A percentile compares a stretch with the other conserved stretches of the same genome.
phyloP scores from a whole-genome alignment of 1,139 yeast species.

The Entelexis sorbosivorans region DNA sequence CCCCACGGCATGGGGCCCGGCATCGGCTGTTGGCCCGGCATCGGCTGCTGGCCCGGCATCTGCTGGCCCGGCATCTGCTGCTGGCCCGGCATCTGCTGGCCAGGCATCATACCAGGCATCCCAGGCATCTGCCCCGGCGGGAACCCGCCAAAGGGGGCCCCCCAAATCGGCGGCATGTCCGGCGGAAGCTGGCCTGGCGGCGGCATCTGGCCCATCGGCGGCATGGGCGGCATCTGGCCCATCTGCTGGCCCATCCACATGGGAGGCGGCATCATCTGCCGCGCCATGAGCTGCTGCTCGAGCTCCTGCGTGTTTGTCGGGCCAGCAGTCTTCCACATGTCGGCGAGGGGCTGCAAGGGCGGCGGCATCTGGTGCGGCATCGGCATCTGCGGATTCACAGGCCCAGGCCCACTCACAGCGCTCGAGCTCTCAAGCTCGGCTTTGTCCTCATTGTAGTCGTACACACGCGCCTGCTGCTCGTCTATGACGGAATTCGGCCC shows the following conservation, averaged over 20 bases:
- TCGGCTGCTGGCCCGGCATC: slow-evolving; percentile 2
- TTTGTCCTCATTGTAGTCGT: slow-evolving; percentile 59
- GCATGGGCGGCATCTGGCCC: slow-evolving; percentile 10
- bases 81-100: background rate
- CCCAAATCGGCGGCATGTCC: background rate
- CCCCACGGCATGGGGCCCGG: slow-evolving; percentile 3
- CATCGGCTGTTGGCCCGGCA: slow-evolving; percentile 8
- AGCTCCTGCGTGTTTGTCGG: slow-evolving; percentile 13
- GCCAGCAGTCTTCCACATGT: slow-evolving; percentile 16
- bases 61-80: background rate
- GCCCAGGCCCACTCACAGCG: slow-evolving; percentile 12
- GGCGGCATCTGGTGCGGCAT: slow-evolving; percentile 23
- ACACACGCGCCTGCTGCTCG: slow-evolving; percentile 28
- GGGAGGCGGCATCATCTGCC: slow-evolving; percentile 8
- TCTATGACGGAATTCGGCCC: slow-evolving; percentile 30
- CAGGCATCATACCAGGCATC: background rate
- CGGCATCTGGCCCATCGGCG: slow-evolving; percentile 3
- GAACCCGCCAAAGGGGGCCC: too few species aligned
- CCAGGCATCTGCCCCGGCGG: background rate
- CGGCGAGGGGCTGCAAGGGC: slow-evolving; percentile 40
- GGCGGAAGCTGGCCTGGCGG: slow-evolving; percentile 1
- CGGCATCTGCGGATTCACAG: slow-evolving; percentile 50
- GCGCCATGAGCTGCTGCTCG: slow-evolving; percentile 12
- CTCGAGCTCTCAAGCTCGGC: slow-evolving; percentile 38
- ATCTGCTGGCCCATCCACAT: slow-evolving; percentile 10